Base-by-base conservation (phyloP, 2,329 filamentous ascomycete species). In the Trichoderma sp. region DNA sequence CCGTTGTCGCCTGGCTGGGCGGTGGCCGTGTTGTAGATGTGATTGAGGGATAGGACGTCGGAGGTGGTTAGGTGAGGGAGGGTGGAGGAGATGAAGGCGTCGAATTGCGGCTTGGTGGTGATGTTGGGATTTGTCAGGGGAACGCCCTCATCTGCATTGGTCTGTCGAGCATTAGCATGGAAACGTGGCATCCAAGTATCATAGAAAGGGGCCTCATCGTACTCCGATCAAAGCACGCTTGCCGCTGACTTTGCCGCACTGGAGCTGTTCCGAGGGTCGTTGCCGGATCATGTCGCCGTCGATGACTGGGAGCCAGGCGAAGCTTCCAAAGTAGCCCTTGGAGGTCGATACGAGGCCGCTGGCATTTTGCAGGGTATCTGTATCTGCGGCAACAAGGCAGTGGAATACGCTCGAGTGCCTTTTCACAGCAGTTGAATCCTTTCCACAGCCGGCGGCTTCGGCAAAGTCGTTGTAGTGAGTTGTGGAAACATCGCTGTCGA, bases 251-350 rank as follows among this genome's bases (percentile, higher is more conserved):
- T 73, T 74, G 32, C 76, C 77, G 17, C 73, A 57, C 1, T 71
- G 32, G 5, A 83, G 76, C 69, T 81, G 80, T 30, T 68, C 65
- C 1, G 74, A 74, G 2, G 81, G 79, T 3, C 74, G 76, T 17
- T 76, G 73, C 58, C 65, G 76, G 71, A 83, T 79, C 55, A 82
- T 74, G 2, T 72, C 75, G 28, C 76, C 76, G 68, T 83, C 82
- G 0, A 81, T 81, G 64, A 83, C 82, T 3, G 81, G 82, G 15
- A 78, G 76, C 73, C 83, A 83, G 4, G 79, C 79, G 79, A 80
- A 80, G 66, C 76, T 74, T 2, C 77, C 77, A 61, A 76, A 76
- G 53, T 76, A 78, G 17, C 76, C 68, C 8, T 34, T 73, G 2
- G 73, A 57, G 5, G 75, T 74, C 2, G 78, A 82, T 6, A 81